These are phyloP conservation scores for Ilex aquifolium DNA, from an alignment of 257 asterid genomes.

Conservation along the genomic window DNA sequence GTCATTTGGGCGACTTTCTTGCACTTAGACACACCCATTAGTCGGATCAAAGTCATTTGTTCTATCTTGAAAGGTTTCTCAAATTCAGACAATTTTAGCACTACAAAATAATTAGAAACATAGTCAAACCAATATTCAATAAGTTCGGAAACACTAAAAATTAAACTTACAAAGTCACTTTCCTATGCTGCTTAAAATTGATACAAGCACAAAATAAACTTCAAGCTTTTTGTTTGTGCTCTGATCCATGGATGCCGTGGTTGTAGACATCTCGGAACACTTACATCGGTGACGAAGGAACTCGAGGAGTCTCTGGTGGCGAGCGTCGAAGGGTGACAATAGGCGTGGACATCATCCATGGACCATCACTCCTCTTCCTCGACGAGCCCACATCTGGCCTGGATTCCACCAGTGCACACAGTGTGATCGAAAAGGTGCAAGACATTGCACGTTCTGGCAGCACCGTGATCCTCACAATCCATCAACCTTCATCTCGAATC, in stretches of 20 bases:
- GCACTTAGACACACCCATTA: too few relatives aligned
- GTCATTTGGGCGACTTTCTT: too few relatives aligned
- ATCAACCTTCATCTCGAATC: constrained; percentile 79
- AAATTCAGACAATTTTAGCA: too few relatives aligned
- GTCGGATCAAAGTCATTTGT: too few relatives aligned
- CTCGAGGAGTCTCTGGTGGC: constrained; percentile 82
- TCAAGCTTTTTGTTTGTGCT: background rate
- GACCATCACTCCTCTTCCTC: constrained; percentile 64
- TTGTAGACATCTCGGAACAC: constrained; percentile 66
- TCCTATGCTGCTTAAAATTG: background rate
- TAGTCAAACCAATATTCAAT: too few relatives aligned
- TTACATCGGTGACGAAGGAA: constrained; percentile 90
- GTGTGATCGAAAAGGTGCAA: constrained; percentile 76
- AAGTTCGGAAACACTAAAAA: too few relatives aligned
- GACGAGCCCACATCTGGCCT: constrained; percentile 91
- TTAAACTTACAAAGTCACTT: too few relatives aligned
- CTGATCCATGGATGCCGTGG: background rate
- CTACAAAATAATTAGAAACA: too few relatives aligned
- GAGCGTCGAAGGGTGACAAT: constrained; percentile 86
- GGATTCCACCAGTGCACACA: constrained; percentile 86
- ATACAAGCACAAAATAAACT: too few relatives aligned
- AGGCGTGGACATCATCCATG: constrained; percentile 83
- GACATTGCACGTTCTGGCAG: constrained; percentile 70
- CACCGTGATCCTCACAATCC: constrained; percentile 79
- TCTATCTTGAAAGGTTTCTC: too few relatives aligned